phyloP scores from a whole-genome alignment of 2,329 filamentous ascomycete genomes.

The Bipolaris cookei region DNA sequence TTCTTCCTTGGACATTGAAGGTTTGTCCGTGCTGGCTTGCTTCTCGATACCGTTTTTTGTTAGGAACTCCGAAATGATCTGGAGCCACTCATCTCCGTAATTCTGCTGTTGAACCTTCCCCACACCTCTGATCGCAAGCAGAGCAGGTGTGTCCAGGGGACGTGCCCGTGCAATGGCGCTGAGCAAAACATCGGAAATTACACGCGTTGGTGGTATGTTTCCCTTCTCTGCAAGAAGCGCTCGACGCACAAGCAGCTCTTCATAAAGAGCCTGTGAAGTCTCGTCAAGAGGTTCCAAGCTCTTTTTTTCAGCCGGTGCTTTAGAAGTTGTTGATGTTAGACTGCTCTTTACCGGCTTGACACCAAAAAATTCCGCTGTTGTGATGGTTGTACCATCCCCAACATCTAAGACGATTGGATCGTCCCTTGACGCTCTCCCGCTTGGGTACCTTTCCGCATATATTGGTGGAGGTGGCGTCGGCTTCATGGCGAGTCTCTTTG shows the following conservation, averaged over 20 bases:
- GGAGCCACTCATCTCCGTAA: slow-evolving; percentile 40
- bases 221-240: slow-evolving; percentile 21
- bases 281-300: slow-evolving; percentile 18
- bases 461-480: slow-evolving; percentile 34
- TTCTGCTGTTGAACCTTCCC: slow-evolving; percentile 23
- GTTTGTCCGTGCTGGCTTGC: background rate
- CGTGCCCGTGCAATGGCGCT: slow-evolving; percentile 30
- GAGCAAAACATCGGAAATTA: slow-evolving; percentile 36
- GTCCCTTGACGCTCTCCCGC: slow-evolving; percentile 15
- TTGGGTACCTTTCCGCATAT: slow-evolving; percentile 38
- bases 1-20: background rate
- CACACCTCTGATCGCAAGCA: slow-evolving; percentile 38
- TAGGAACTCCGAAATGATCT: slow-evolving; percentile 30
- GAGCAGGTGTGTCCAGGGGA: slow-evolving; percentile 23
- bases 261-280: slow-evolving; percentile 26
- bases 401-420: slow-evolving; percentile 31
- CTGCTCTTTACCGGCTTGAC: slow-evolving; percentile 16
- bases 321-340: background rate
- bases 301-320: slow-evolving; percentile 1
- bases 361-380: slow-evolving; percentile 33
- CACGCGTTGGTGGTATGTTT: slow-evolving; percentile 14
- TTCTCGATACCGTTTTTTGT: slow-evolving; percentile 6
- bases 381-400: slow-evolving; percentile 25
- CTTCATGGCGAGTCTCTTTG: slow-evolving; percentile 61
- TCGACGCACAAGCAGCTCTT: slow-evolving; percentile 27